Base-by-base conservation (phyloP, 2,329 filamentous ascomycete species). In the Endoconidiophora polonica region DNA sequence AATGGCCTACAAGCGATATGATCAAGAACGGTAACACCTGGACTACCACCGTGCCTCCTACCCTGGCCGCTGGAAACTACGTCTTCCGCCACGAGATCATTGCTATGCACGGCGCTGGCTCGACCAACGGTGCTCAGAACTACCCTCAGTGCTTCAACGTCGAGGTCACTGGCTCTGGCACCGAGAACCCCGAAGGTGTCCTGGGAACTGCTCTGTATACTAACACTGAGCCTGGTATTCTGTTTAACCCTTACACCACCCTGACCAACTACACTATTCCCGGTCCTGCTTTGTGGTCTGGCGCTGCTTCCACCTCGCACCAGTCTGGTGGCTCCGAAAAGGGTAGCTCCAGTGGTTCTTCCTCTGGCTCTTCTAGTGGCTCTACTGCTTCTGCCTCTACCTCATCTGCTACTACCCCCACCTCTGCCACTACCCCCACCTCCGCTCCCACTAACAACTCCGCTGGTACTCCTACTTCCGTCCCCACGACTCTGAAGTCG, bases 1-100 rank as follows among this genome's bases (percentile, higher is more conserved):
- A 51, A 9, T 68, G 66, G 66, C 61, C 60, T 1, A 55, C 63
- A 3, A 60, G 61, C 51, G 59, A 69, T 1, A 61, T 76, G 52
- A 68, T 73, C 55, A 56, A 61, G 41, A 60, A 62, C 66, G 54
- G 55, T 26, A 62, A 59, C 54, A 58, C 56, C 10, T 62, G 61
- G 60, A 58, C 58, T 2, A 53, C 63, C 29, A 61, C 61, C 16
- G 60, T 67, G 6, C 65, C 65, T 3, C 44, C 52, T 0, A 47
- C 55, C 5, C 55, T 67, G 1, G 62, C 59, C 3, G 44, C 65
- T 0, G 65, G 65, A 0, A 62, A 65, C 57, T 74, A 73, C 55
- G 68, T 74, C 20, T 56, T 74, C 29, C 67, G 71, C 2, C 70
- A 73, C 56, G 71, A 74, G 56, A 69, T 74, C 44, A 68, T 74